A percentile compares a stretch with the other conserved stretches of the same genome.
phyloP scores from a whole-genome alignment of 108 stramenopile genomes.

The Epithemia pelagica region DNA sequence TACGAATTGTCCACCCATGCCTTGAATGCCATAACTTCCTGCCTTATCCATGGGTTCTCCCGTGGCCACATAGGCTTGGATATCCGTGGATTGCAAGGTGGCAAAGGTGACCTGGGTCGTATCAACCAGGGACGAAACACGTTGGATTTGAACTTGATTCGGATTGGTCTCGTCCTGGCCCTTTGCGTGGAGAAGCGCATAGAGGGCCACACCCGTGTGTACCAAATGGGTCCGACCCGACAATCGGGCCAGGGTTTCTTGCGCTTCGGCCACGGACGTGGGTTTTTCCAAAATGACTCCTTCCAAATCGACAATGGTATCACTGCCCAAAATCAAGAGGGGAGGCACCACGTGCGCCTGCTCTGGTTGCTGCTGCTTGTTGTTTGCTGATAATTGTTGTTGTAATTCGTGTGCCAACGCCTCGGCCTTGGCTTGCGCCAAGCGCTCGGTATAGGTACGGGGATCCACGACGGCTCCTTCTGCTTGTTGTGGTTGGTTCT shows the following conservation, averaged over 20 bases:
- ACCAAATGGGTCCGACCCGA: slow-evolving; percentile 82
- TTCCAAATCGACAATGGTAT: slow-evolving; percentile 73
- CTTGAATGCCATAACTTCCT: slow-evolving; percentile 94
- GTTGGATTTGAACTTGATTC: slow-evolving; percentile 11
- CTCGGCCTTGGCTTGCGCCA: slow-evolving; percentile 66
- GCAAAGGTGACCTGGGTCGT: slow-evolving; percentile 80
- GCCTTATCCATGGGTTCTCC: slow-evolving; percentile 96
- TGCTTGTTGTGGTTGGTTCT: background rate
- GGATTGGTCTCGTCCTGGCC: too few relatives aligned
- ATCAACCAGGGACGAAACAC: slow-evolving; percentile 64
- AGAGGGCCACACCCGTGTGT: slow-evolving; percentile 85
- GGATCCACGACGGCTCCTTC: slow-evolving; percentile 17
- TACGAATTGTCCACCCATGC: slow-evolving; percentile 78
- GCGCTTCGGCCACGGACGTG: slow-evolving; percentile 55
- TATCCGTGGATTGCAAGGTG: slow-evolving; percentile 50
- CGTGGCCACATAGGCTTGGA: slow-evolving; percentile 72
- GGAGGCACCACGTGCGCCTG: background rate
- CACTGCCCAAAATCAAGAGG: slow-evolving; percentile 52
- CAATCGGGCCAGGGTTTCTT: slow-evolving; percentile 57
- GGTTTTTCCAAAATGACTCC: slow-evolving; percentile 86
- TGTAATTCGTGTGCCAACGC: slow-evolving; percentile 40
- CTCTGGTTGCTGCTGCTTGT: background rate
- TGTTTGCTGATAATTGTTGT: background rate
- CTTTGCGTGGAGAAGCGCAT: slow-evolving; percentile 1
- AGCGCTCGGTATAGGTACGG: slow-evolving; percentile 44